Base-by-base conservation (phyloP, 1,284 basidiomycete genomes). In the Inonotus obliquus region DNA sequence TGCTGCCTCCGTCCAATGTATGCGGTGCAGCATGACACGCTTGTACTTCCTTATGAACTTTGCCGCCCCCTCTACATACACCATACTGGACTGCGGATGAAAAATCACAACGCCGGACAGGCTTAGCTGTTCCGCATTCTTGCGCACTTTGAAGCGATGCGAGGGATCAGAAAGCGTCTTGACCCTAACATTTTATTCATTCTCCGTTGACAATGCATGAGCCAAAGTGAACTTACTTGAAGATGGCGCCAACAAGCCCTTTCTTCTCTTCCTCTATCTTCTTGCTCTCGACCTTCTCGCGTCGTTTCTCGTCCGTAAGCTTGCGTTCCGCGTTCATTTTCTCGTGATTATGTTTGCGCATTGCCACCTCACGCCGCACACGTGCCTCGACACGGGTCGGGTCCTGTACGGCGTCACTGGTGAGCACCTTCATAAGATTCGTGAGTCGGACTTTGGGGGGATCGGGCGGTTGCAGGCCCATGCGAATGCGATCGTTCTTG, bases 371-470 rank as follows among this genome's bases (percentile, higher is more conserved):
- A 53, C 92, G 82, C 44, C 94, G 81, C 5, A 99, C 96, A 52
- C 92, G 86, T 4, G 96, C 96, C 75, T 99, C 97, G 13, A 99
- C 93, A 66, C 96, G 91, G 1, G 97, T 99, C 1, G 97, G 94
- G 72, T 99, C 97, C 79, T 95, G 92, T 11, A 98, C 89, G 0
- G 95, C 96, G 71, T 98, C 96, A 10, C 93, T 93, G 0, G 96
- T 97, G 44, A 99, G 80, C 13, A 99, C 97, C 71, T 95, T 95
- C 96, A 99, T 98, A 71, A 99, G 77, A 75, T 99, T 99, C 49
- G 92, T 86, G 61, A 99, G 80, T 55, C 95, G 93, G 62, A 99
- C 96, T 81, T 99, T 99, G 0, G 96, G 95, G 29, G 96, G 81
- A 72, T 98, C 96, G 35, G 96, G 95, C 7, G 97, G 95, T 54